Conservation (phyloP, 805 yeast species). For the Metschnikowia chrysomelidarum region DNA sequence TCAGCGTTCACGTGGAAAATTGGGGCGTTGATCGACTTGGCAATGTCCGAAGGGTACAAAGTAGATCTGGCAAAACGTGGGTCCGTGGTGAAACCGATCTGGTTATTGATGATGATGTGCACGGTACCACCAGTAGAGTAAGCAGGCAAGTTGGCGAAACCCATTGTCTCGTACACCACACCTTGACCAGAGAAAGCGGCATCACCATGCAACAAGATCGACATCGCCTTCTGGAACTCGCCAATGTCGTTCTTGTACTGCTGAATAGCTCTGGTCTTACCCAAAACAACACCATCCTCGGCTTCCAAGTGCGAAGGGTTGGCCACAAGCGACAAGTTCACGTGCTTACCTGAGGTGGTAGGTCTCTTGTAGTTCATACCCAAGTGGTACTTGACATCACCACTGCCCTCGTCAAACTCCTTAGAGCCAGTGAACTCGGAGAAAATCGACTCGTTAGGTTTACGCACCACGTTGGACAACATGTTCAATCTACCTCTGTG, state of each 20-base stretch:
- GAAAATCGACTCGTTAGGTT: slow-evolving; percentile 97
- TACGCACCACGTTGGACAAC: slow-evolving; percentile 96
- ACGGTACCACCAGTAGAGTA: slow-evolving; percentile 98
- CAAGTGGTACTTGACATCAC: slow-evolving; percentile 98
- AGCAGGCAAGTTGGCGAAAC: slow-evolving; percentile 87
- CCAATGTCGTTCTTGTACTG: slow-evolving; percentile 88
- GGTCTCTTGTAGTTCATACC: slow-evolving; percentile 99
- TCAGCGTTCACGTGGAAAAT: slow-evolving; percentile 99
- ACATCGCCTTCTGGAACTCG: slow-evolving; percentile 80
- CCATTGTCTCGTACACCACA: slow-evolving; percentile 98
- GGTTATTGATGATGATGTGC: slow-evolving; percentile 95
- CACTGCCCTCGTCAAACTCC: slow-evolving; percentile 92
- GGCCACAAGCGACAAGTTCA: slow-evolving; percentile 93
- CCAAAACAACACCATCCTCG: slow-evolving; percentile 97
- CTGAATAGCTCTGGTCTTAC: slow-evolving; percentile 95
- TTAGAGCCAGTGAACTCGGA: slow-evolving; percentile 92
- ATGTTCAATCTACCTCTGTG: slow-evolving; percentile 99
- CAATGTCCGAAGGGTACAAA: slow-evolving; percentile 96
- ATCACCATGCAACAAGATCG: slow-evolving; percentile 95
- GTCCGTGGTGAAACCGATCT: slow-evolving; percentile 99
- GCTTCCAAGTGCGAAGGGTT: slow-evolving; percentile 99
- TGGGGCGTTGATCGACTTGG: slow-evolving; percentile 95
- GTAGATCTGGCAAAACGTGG: slow-evolving; percentile 98
- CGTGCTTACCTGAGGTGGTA: slow-evolving; percentile 96
- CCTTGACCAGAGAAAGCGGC: slow-evolving; percentile 99